Percentiles rank a stretch among this genome's conserved stretches.
Evolutionary conservation across 768 basidiomycete genomes (phyloP).

Genomic region (Erythrobasidium yunnanense): DNA sequence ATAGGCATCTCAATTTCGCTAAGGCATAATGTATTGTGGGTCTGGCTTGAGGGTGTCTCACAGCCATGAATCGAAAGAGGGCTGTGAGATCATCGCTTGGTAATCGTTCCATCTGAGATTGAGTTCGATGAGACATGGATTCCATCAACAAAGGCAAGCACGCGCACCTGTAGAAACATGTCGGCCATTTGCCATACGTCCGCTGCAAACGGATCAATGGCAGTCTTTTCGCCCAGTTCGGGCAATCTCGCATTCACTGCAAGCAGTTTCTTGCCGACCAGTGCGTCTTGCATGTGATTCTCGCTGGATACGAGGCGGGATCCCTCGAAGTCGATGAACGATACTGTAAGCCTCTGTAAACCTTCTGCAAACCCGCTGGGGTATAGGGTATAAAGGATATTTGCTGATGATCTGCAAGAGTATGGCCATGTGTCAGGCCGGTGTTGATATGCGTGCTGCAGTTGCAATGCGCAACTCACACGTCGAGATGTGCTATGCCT

Average conservation of each 20-base stretch:
- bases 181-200: conserved; percentile 14
- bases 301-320: neutral
- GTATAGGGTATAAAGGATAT: neutral
- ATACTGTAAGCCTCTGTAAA: neutral
- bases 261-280: neutral
- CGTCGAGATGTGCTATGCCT: conserved; percentile 20
- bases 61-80: neutral
- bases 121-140: too few relatives aligned
- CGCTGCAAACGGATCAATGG: conserved; percentile 18
- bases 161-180: conserved; percentile 9
- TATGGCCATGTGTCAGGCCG: neutral
- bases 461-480: conserved; percentile 13
- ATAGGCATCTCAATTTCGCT: neutral
- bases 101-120: neutral
- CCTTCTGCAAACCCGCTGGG: conserved; percentile 6
- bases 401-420: neutral
- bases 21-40: conserved; percentile 19
- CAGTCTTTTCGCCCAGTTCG: neutral
- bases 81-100: neutral
- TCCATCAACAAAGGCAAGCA: too few relatives aligned
- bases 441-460: neutral
- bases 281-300: conserved; percentile 1
- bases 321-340: conserved; percentile 25
- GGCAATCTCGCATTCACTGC: conserved; percentile 21
- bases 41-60: conserved; percentile 4